Conservation (phyloP, 257 asterid genomes). For the Parsonsia alboflavescens region DNA sequence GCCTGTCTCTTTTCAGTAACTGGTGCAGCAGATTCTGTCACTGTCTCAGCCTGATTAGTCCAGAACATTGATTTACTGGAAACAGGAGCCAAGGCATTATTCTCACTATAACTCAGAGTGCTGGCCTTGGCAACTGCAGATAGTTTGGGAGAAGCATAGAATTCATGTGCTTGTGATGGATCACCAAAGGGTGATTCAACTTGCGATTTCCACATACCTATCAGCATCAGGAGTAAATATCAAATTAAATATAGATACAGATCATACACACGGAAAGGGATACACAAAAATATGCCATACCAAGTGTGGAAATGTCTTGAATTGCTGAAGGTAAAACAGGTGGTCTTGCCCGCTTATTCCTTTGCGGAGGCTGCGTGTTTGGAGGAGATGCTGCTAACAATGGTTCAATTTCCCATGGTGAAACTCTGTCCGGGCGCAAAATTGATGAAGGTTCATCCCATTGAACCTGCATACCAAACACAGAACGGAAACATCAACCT, state of each 20-base stretch:
- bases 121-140: conserved; percentile 40
- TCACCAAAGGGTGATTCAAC: conserved; percentile 47
- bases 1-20: conserved; percentile 62
- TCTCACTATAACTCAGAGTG: conserved; percentile 35
- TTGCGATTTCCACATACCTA: conserved; percentile 72
- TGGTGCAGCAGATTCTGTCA: conserved; percentile 47
- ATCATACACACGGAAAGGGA: conserved; percentile 2
- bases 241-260: conserved; percentile 13
- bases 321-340: conserved; percentile 51
- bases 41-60: conserved; percentile 40
- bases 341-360: conserved; percentile 81
- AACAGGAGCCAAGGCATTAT: conserved; percentile 29
- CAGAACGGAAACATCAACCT: neutral
- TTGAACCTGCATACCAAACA: conserved; percentile 63
- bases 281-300: conserved; percentile 30
- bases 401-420: conserved; percentile 96
- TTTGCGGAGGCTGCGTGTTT: conserved; percentile 67
- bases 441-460: conserved; percentile 97
- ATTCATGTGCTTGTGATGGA: conserved; percentile 44
- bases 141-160: conserved; percentile 52
- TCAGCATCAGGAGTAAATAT: conserved; percentile 12
- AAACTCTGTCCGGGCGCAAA: conserved; percentile 81
- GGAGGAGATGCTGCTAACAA: conserved; percentile 61
- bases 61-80: conserved; percentile 34
- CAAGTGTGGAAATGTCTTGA: conserved; percentile 63